Base-by-base conservation (phyloP, 2,329 filamentous ascomycete species). In the Colletotrichum lupini region DNA sequence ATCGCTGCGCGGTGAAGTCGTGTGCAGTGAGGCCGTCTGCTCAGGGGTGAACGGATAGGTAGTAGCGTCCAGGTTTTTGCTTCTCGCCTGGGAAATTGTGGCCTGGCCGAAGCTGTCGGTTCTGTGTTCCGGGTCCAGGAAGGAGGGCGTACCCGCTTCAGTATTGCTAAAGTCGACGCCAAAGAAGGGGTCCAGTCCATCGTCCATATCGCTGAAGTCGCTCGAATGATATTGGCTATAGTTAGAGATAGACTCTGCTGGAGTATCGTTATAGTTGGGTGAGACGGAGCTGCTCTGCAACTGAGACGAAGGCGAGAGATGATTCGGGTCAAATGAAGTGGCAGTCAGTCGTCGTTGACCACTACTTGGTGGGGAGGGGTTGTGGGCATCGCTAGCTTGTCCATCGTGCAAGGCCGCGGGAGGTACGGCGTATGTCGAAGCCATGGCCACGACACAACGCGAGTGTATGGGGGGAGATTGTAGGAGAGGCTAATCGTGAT, bases 21-120 rank as follows among this genome's bases (percentile, higher is more conserved):
- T 82, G 74, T 86, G 82, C 11, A 88, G 79, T 11, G 87, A 86
- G 24, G 86, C 85, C 19, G 87, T 89, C 72, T 85, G 85, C 62
- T 87, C 85, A 30, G 88, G 88, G 73, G 87, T 90, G 76, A 89
- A 78, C 42, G 87, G 88, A 74, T 85, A 85, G 35, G 76, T 71
- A 35, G 77, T 75, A 65, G 75, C 78, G 76, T 80, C 63, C 65
- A 66, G 76, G 69, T 53, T 75, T 30, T 22, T 73, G 67, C 30
- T 74, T 22, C 28, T 74, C 57, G 42, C 59, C 63, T 56, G 70
- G 30, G 61, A 72, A 68, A 57, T 22, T 28, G 61, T 46, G 16
- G 69, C 57, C 52, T 77, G 72, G 59, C 69, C 67, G 46, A 77
- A 76, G 37, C 69, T 75, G 30, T 69, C 73, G 60, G 70, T 66